Percentiles rank a stretch among this genome's conserved stretches.
These are phyloP conservation scores for Brassica incana DNA, from an alignment of 345 rosid genomes.

Conservation along the genomic window DNA sequence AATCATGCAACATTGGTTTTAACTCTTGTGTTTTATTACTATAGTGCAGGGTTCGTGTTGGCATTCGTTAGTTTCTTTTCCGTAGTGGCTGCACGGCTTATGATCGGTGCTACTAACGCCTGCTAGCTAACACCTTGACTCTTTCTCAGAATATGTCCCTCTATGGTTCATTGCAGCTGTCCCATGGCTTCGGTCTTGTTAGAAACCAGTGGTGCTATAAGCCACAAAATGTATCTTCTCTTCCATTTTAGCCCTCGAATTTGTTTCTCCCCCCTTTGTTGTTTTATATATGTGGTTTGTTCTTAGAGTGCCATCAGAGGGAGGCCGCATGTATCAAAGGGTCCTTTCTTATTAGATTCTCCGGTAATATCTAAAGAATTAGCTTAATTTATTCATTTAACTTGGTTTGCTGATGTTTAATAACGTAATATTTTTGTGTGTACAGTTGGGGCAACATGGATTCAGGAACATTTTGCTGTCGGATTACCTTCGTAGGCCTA, in stretches of 20 bases:
- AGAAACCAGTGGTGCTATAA: conserved; percentile 50
- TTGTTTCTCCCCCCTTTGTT: background rate
- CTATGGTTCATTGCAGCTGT: conserved; percentile 67
- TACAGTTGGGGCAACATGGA: conserved; percentile 44
- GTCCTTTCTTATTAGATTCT: conserved; percentile 39
- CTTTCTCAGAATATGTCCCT: conserved; percentile 48
- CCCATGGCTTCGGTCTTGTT: conserved; percentile 67
- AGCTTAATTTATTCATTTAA: background rate
- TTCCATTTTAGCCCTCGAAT: background rate
- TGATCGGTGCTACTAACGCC: conserved; percentile 41
- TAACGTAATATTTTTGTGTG: conserved; percentile 22
- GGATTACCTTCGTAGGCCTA: conserved; percentile 42
- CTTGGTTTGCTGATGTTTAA: conserved; percentile 18
- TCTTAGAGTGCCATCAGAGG: conserved; percentile 46
- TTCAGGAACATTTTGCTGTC: conserved; percentile 42
- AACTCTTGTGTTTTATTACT: conserved; percentile 23
- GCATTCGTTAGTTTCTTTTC: background rate
- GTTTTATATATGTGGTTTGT: conserved; percentile 14
- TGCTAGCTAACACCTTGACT: conserved; percentile 15
- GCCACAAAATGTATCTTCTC: conserved; percentile 48
- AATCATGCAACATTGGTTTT: background rate
- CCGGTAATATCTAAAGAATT: conserved; percentile 37
- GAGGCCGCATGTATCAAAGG: conserved; percentile 41
- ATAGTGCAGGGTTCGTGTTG: conserved; percentile 28
- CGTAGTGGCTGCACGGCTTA: conserved; percentile 2